Percentiles rank a stretch among this genome's conserved stretches.
Evolutionary conservation across 148 eudicot species (phyloP).

Genomic region (Rhododendron molle): DNA sequence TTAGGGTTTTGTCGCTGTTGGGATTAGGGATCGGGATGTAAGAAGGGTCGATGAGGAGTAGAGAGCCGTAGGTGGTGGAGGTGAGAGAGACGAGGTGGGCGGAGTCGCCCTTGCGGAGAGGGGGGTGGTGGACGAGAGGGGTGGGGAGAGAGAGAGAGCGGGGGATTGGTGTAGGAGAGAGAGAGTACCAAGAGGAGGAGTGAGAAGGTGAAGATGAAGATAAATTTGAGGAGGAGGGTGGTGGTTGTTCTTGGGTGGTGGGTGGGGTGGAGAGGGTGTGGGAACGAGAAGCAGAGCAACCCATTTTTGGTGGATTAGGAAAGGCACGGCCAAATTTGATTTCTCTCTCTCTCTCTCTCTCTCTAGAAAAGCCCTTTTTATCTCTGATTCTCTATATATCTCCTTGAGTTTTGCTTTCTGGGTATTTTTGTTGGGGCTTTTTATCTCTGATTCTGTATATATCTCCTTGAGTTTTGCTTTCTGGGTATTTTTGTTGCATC

Average conservation of each 20-base stretch:
- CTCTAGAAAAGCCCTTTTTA: background rate
- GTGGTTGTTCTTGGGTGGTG: slow-evolving; percentile 19
- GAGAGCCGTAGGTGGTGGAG: slow-evolving; percentile 86
- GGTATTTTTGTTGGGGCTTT: too few relatives aligned
- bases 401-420: background rate
- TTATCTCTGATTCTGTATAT: too few relatives aligned
- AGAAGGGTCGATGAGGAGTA: slow-evolving; percentile 42
- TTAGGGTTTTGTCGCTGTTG: slow-evolving; percentile 9
- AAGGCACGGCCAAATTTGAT: background rate
- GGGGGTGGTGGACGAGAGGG: slow-evolving; percentile 76
- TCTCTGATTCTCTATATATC: background rate
- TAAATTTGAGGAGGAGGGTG: slow-evolving; percentile 6
- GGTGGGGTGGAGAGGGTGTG: slow-evolving; percentile 25
- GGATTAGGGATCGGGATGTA: slow-evolving; percentile 4
- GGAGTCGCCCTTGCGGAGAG: slow-evolving; percentile 66
- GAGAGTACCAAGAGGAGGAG: slow-evolving; percentile 21
- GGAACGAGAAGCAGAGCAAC: slow-evolving; percentile 70
- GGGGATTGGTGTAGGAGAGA: slow-evolving; percentile 33
- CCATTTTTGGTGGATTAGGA: slow-evolving; percentile 28
- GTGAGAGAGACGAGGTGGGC: slow-evolving; percentile 86
- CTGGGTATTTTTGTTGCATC: background rate
- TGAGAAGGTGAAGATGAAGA: slow-evolving; percentile 23
- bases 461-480: too few relatives aligned
- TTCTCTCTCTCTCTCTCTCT: background rate
- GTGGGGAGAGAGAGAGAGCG: slow-evolving; percentile 58